Percentiles rank a stretch among this genome's conserved stretches.
Conservation (phyloP, 2,329 filamentous ascomycete species). For the Penicillium sp. region DNA sequence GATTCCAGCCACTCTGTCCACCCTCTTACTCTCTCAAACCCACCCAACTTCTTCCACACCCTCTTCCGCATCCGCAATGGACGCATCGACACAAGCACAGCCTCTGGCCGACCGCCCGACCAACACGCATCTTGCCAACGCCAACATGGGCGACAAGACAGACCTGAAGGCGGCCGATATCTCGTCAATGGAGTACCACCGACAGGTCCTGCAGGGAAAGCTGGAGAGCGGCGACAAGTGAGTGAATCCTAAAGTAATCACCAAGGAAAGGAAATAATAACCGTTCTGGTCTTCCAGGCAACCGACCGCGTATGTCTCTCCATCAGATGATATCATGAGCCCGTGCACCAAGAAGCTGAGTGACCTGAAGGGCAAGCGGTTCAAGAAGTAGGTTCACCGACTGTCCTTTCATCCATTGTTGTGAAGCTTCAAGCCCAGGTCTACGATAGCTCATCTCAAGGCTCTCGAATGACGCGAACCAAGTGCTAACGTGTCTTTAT, state of each 20-base stretch:
- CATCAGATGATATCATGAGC: constrained; percentile 51
- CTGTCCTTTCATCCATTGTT: too few relatives aligned
- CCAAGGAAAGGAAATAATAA: constrained; percentile 17
- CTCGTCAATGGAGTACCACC: constrained; percentile 45
- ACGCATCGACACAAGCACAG: constrained; percentile 32
- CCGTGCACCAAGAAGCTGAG: constrained; percentile 51
- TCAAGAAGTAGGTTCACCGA: constrained; percentile 43
- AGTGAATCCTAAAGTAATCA: constrained; percentile 11
- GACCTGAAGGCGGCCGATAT: constrained; percentile 36
- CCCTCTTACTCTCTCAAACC: not conserved
- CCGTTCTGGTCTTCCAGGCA: constrained; percentile 16
- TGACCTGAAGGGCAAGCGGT: constrained; percentile 50
- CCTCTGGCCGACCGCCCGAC: constrained; percentile 43
- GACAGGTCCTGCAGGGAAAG: constrained; percentile 43
- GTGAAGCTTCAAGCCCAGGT: too few relatives aligned
- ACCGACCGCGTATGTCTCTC: constrained; percentile 45
- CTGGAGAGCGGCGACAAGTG: constrained; percentile 41
- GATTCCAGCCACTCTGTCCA: too few relatives aligned
- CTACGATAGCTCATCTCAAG: too few relatives aligned
- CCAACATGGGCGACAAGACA: constrained; percentile 25
- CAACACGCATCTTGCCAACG: constrained; percentile 39
- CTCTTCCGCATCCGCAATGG: constrained; percentile 24
- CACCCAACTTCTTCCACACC: not conserved
- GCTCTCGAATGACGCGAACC: not conserved
- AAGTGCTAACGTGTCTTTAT: constrained; percentile 7